Percentiles rank a stretch among this genome's conserved stretches.
Evolutionary conservation across 345 rosid genomes (phyloP).

Genomic region (Angophora floribunda): DNA sequence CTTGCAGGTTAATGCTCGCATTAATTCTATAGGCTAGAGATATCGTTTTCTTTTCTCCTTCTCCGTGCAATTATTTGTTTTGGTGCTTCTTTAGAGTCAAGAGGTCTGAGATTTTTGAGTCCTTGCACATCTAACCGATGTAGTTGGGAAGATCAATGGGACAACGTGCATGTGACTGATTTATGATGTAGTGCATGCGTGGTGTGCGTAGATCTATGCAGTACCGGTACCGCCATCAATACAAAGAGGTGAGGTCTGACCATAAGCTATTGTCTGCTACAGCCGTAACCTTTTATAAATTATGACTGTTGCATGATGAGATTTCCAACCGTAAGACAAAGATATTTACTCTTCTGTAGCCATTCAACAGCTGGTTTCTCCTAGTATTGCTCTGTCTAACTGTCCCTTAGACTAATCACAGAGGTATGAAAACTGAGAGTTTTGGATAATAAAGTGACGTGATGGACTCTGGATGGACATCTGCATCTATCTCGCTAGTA

Average conservation of each 20-base stretch:
- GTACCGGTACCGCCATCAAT: not conserved
- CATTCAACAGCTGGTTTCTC: not conserved
- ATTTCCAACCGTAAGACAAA: not conserved
- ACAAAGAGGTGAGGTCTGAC: not conserved
- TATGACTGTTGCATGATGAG: not conserved
- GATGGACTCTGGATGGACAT: not conserved
- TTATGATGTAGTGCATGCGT: not conserved
- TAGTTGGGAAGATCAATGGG: not conserved
- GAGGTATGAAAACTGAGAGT: not conserved
- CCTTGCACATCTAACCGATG: not conserved
- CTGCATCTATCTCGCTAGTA: not conserved
- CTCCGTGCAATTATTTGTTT: not conserved
- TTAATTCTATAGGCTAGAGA: not conserved
- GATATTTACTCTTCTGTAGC: not conserved
- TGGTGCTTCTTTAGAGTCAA: not conserved
- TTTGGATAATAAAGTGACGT: not conserved
- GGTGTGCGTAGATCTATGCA: not conserved
- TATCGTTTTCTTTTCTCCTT: not conserved
- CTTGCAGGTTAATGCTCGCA: not conserved
- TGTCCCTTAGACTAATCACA: not conserved
- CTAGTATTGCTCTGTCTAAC: not conserved
- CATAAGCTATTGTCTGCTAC: not conserved
- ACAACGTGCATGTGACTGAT: not conserved
- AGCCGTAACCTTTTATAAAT: not conserved
- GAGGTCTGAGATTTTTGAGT: not conserved